Evolutionary conservation across 768 basidiomycete genomes (phyloP).

Genomic region (Vishniacozyma victoriae): DNA sequence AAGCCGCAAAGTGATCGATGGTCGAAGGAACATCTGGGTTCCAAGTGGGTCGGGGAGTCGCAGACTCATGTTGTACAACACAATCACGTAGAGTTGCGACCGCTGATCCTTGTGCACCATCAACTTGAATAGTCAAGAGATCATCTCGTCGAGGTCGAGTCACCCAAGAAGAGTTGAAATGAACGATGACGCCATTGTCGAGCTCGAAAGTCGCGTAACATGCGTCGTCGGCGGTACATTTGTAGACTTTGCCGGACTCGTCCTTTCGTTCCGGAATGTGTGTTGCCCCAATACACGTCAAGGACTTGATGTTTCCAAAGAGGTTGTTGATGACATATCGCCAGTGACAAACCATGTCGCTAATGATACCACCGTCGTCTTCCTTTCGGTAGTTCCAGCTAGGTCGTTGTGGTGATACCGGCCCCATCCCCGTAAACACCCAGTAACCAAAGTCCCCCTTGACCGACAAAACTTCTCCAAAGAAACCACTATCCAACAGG

Average conservation of each 20-base stretch:
- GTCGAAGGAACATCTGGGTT: slow-evolving; percentile 17
- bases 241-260: slow-evolving; percentile 14
- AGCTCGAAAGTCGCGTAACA: slow-evolving; percentile 20
- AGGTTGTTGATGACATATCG: slow-evolving; percentile 24
- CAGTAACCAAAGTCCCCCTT: slow-evolving; percentile 26
- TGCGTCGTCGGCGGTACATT: slow-evolving; percentile 23
- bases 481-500: slow-evolving; percentile 17
- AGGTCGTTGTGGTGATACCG: slow-evolving; percentile 16
- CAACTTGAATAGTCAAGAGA: slow-evolving; percentile 20
- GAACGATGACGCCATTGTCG: slow-evolving; percentile 15
- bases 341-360: slow-evolving; percentile 24
- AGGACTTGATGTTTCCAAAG: slow-evolving; percentile 19
- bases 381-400: slow-evolving; percentile 23
- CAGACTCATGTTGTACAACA: slow-evolving; percentile 19
- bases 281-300: slow-evolving; percentile 16
- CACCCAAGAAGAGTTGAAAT: slow-evolving; percentile 22
- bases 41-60: slow-evolving; percentile 21
- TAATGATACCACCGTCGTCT: slow-evolving; percentile 21
- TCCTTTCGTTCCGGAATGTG: slow-evolving; percentile 11
- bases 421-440: slow-evolving; percentile 20
- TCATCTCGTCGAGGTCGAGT: slow-evolving; percentile 17
- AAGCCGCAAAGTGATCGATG: slow-evolving; percentile 19
- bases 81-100: slow-evolving; percentile 16
- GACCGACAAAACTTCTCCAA: slow-evolving; percentile 18
- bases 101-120: slow-evolving; percentile 17